Evolutionary conservation across 2,329 filamentous ascomycete genomes (phyloP).

Genomic region (Alternaria tenuissima): DNA sequence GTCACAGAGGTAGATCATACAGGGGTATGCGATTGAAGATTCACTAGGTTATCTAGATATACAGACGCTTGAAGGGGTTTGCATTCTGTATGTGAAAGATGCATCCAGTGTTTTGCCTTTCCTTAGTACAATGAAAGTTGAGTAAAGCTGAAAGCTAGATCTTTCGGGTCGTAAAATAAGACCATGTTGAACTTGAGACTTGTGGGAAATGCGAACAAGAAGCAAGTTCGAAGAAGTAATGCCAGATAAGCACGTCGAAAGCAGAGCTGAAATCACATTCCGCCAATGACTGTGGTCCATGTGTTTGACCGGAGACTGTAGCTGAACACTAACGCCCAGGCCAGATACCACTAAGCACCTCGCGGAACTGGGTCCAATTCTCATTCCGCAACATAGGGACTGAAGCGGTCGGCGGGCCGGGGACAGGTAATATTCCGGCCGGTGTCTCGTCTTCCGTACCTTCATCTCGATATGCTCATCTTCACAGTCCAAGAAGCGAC

Average conservation of each 20-base stretch:
- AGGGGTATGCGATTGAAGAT: background rate
- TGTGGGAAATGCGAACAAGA: background rate
- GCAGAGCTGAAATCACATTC: background rate
- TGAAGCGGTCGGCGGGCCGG: background rate
- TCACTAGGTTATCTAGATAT: background rate
- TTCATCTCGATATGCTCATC: background rate
- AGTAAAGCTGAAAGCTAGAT: too few relatives aligned
- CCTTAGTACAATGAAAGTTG: too few relatives aligned
- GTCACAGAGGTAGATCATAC: background rate
- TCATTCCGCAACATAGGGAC: background rate
- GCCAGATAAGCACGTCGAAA: background rate
- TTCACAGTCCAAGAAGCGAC: too few relatives aligned
- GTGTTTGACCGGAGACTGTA: background rate
- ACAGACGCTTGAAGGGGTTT: background rate
- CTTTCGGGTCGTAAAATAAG: too few relatives aligned
- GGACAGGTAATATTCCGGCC: fast-evolving
- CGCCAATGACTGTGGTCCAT: background rate
- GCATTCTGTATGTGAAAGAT: background rate
- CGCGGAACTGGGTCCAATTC: background rate
- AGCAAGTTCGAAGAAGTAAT: too few relatives aligned
- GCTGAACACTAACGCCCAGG: background rate
- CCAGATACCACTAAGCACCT: too few relatives aligned
- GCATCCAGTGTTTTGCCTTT: too few relatives aligned
- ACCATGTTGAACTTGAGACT: background rate
- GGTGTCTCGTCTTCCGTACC: background rate